Evolutionary conservation across 192 early-diverging fungal genomes (phyloP).

Genomic region (Coemansia sp.): DNA sequence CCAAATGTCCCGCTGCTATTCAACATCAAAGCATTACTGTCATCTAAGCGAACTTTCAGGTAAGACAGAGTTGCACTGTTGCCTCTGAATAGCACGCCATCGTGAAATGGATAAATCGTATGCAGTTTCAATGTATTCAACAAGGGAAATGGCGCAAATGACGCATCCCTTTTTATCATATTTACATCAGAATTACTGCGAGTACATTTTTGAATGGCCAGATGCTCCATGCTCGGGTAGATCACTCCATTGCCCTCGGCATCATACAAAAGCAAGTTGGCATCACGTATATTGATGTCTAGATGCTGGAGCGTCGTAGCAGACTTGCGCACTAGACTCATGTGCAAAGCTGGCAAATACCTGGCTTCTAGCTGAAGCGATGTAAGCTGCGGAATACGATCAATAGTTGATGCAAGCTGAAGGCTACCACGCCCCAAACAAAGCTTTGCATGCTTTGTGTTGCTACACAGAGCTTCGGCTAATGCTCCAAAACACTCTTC

Average conservation of each 20-base stretch:
- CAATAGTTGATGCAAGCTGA: background rate
- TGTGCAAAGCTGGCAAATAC: background rate
- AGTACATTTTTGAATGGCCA: background rate
- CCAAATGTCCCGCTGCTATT: background rate
- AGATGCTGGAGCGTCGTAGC: background rate
- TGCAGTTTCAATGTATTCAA: background rate
- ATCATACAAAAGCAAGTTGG: background rate
- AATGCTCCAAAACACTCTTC: too few relatives aligned
- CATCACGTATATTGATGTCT: background rate
- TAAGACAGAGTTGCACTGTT: background rate
- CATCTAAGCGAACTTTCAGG: background rate
- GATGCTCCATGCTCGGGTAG: background rate
- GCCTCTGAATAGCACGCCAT: slow-evolving; percentile 6
- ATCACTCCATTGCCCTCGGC: background rate
- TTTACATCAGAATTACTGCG: background rate
- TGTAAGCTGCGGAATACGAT: background rate
- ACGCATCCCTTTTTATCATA: too few relatives aligned
- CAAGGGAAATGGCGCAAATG: background rate
- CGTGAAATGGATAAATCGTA: background rate
- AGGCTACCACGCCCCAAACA: too few relatives aligned
- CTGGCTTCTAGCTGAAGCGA: background rate
- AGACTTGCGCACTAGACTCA: background rate
- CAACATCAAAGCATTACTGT: background rate
- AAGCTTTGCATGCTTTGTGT: background rate
- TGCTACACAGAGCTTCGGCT: background rate